These are phyloP conservation scores for Botryotinia narcissicola DNA, from an alignment of 2,329 filamentous ascomycete genomes.

Conservation along the genomic window DNA sequence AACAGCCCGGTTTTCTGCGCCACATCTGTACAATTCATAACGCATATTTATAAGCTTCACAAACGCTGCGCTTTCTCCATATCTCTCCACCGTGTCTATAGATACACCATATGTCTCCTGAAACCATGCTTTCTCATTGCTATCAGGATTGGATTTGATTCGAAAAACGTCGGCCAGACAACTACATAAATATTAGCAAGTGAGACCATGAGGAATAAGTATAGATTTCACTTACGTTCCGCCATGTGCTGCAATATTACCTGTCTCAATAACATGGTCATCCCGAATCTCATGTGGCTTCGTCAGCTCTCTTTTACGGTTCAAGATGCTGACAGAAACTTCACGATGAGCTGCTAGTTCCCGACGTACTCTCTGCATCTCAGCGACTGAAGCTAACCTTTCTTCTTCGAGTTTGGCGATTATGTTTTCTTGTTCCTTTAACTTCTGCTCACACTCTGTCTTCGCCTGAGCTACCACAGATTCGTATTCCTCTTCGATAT, in stretches of 20 bases:
- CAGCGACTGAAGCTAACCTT: no score
- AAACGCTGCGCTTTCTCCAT: neutral
- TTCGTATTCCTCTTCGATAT: neutral
- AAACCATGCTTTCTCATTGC: slow-evolving; percentile 1
- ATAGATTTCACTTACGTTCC: slow-evolving; percentile 11
- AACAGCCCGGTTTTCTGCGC: neutral
- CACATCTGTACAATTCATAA: neutral
- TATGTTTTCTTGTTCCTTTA: neutral
- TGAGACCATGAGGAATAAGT: neutral
- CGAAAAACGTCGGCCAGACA: slow-evolving; percentile 9
- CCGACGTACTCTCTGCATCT: neutral
- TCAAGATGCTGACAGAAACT: slow-evolving; percentile 3
- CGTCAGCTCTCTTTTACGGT: neutral
- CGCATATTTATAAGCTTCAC: slow-evolving; percentile 9
- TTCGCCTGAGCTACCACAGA: neutral
- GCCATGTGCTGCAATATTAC: slow-evolving; percentile 2
- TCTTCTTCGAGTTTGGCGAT: neutral
- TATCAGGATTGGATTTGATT: neutral
- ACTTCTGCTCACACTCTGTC: neutral
- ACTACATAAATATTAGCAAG: neutral
- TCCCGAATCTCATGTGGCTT: neutral
- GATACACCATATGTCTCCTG: neutral
- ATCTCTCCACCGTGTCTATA: neutral
- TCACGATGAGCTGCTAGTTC: neutral
- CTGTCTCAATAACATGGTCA: slow-evolving; percentile 1